Conservation (phyloP, 1,139 yeast species). For the Pneumocystis sp. region DNA sequence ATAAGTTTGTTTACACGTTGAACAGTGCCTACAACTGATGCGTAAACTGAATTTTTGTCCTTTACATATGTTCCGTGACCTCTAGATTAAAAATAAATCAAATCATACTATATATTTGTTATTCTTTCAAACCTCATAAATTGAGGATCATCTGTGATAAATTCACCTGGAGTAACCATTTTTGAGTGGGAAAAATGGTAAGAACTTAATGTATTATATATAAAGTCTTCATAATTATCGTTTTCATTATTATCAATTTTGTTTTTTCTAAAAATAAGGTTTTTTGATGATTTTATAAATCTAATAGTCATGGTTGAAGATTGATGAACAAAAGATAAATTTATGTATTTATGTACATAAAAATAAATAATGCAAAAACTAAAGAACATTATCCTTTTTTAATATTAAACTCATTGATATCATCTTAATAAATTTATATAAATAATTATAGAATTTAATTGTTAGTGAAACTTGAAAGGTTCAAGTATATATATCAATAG, state of each 20-base stretch:
- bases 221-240: not conserved
- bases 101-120: not conserved
- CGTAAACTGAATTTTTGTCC: constrained; percentile 51
- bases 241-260: not conserved
- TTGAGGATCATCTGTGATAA: constrained; percentile 83
- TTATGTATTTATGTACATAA: not conserved
- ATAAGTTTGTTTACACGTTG: constrained; percentile 73
- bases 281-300: not conserved
- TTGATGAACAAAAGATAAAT: not conserved
- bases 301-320: not conserved
- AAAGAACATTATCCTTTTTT: not conserved
- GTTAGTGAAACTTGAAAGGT: not conserved
- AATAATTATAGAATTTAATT: not conserved
- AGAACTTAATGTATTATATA: not conserved
- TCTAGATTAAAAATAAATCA: constrained; percentile 21
- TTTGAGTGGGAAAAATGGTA: constrained; percentile 2
- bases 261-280: not conserved
- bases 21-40: constrained; percentile 86
- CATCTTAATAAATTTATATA: not conserved
- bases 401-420: not conserved
- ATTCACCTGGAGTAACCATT: constrained; percentile 90
- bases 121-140: constrained; percentile 56
- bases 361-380: not conserved
- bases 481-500: not conserved
- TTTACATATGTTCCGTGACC: constrained; percentile 88